phyloP scores from a whole-genome alignment of 768 basidiomycete genomes.

The Suillus variegatus region DNA sequence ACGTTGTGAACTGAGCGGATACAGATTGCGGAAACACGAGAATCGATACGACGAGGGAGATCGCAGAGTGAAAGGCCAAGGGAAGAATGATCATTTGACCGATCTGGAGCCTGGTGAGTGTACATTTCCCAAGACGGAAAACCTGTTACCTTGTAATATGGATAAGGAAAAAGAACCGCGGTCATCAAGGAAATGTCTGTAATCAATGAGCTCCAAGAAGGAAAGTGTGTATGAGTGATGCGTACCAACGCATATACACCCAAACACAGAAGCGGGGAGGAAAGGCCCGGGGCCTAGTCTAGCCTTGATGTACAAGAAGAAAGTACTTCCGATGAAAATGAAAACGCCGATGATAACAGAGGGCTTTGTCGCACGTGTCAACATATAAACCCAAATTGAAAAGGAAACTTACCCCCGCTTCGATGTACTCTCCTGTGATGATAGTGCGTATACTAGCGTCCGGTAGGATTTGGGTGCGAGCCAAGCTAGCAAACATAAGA shows the following conservation, averaged over 20 bases:
- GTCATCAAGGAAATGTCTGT: slow-evolving; percentile 62
- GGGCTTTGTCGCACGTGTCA: slow-evolving; percentile 38
- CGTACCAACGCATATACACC: slow-evolving; percentile 60
- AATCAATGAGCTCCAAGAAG: slow-evolving; percentile 1
- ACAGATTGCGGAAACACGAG: slow-evolving; percentile 65
- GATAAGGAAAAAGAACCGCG: slow-evolving; percentile 62
- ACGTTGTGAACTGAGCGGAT: slow-evolving; percentile 56
- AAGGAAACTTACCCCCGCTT: slow-evolving; percentile 39
- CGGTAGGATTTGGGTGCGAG: slow-evolving; percentile 46
- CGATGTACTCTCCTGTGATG: slow-evolving; percentile 56
- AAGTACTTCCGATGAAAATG: slow-evolving; percentile 57
- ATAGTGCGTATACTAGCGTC: slow-evolving; percentile 40
- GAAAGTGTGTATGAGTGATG: not conserved
- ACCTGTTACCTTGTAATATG: slow-evolving; percentile 49
- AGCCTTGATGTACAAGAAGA: slow-evolving; percentile 62
- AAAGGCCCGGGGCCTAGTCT: slow-evolving; percentile 66
- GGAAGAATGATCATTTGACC: slow-evolving; percentile 59
- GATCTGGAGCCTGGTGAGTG: slow-evolving; percentile 32
- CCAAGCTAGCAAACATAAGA: slow-evolving; percentile 59
- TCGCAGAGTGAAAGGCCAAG: slow-evolving; percentile 55
- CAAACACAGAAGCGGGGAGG: slow-evolving; percentile 54
- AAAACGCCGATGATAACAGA: slow-evolving; percentile 61
- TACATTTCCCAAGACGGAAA: not conserved
- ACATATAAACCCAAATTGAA: not conserved
- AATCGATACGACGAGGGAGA: slow-evolving; percentile 53